Percentiles rank a stretch among this genome's conserved stretches.
Conservation (phyloP, 345 rosid genomes). For the Fremontodendron californicum region DNA sequence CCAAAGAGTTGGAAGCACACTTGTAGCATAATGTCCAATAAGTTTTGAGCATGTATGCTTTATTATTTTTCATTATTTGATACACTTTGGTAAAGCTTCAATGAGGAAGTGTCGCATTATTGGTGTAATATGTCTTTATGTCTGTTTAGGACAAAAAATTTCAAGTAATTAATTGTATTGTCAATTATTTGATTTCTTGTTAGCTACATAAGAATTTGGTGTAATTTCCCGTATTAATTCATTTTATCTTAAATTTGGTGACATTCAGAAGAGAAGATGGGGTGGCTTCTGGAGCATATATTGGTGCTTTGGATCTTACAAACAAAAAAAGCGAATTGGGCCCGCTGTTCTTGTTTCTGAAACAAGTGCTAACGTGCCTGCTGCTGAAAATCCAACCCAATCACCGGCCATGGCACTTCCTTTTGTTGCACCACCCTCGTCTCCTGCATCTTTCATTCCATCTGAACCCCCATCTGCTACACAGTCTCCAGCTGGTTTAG, state of each 20-base stretch:
- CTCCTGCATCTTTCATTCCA: constrained; percentile 91
- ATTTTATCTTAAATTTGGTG: constrained; percentile 17
- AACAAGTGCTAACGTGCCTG: constrained; percentile 36
- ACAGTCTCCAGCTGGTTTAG: constrained; percentile 75
- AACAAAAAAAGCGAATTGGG: constrained; percentile 59
- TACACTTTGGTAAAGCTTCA: constrained; percentile 1
- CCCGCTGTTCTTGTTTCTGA: constrained; percentile 64
- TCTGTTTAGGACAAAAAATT: background rate
- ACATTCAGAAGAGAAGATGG: constrained; percentile 70
- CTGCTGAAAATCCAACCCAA: constrained; percentile 34
- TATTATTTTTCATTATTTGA: background rate
- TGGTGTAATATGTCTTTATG: background rate
- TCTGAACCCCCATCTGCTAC: constrained; percentile 85
- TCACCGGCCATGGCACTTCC: constrained; percentile 44
- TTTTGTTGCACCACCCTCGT: constrained; percentile 91
- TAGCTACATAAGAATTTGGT: background rate
- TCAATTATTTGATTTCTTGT: constrained; percentile 1
- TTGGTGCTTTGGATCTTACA: constrained; percentile 74
- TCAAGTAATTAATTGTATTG: background rate
- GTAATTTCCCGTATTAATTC: background rate
- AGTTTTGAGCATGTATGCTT: background rate
- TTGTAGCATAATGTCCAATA: background rate
- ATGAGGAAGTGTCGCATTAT: background rate
- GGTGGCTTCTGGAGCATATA: constrained; percentile 55
- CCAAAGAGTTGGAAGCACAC: background rate